Evolutionary conservation across 2,329 filamentous ascomycete genomes (phyloP), one percentile per base, ranked within the genome.

Genomic region (Bimuria novae-zelandiae): DNA sequence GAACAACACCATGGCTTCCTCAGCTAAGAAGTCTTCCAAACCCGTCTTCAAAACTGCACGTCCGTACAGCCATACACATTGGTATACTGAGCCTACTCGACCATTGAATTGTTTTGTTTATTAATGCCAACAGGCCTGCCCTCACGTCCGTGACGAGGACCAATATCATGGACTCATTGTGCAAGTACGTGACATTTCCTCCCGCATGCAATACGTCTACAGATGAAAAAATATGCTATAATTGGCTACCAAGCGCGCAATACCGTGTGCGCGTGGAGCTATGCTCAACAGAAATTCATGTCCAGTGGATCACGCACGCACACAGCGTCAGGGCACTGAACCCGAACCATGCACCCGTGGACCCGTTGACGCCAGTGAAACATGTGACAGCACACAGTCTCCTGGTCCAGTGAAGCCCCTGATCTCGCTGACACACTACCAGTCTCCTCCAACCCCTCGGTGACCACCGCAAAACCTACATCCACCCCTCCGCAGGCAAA

Each of bases 401-500:
- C 17, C 11, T 8, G 6, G n/a, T 16, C 25, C 43, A 47, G 4
- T 16, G 10, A 22, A 17, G n/a, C 12, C 33, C 33, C n/a, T 11
- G 16, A 33, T 6, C 7, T 16, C 10, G 47, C 59, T 65, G 49
- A 60, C 44, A 27, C 16, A n/a, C 16, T 21, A 14, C 6, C 41
- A 90, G 87, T 54, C 75, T 89, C 17, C 72, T 90, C 39, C 74
- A 78, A 0, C 87, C 88, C 1, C 72, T 91, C 12, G 87, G 87
- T 0, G 78, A 83, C 49, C 76, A 90, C 69, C 83, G 86, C 12
- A 75, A 74, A 57, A 75, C 74, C 27, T 76, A 88, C 62, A 67
- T 79, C 32, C 76, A 73, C 14, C 76, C 79, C 4, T 90, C 87
- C 8, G 84, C 82, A 65, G 87, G 87, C 37, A 83, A 77, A 64